Evolutionary conservation across 352 stramenopile species (phyloP).

Genomic region (Phytophthora lateralis): DNA sequence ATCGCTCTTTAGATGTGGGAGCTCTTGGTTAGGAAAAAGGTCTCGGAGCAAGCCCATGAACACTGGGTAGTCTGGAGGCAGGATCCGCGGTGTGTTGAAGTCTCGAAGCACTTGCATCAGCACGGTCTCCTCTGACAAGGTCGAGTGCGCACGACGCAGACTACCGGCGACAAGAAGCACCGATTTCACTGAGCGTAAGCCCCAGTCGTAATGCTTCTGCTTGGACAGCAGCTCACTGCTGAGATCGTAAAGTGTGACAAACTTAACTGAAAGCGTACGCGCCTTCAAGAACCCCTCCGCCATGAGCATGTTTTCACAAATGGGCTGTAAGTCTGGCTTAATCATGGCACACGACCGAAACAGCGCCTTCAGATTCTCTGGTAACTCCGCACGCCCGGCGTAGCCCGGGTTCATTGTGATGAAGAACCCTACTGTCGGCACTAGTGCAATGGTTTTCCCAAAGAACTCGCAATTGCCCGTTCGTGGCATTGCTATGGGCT

Average conservation of each 20-base stretch:
- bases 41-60: conserved; percentile 95
- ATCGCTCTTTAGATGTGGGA: conserved; percentile 51
- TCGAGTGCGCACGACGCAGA: conserved; percentile 88
- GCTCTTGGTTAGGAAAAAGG: conserved; percentile 85
- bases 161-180: conserved; percentile 95
- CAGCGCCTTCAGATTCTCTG: conserved; percentile 93
- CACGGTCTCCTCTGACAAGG: conserved; percentile 89
- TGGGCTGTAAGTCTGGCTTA: conserved; percentile 89
- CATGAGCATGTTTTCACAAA: conserved; percentile 97
- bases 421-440: conserved; percentile 91
- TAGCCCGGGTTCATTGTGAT: conserved; percentile 97
- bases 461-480: conserved; percentile 90
- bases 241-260: conserved; percentile 91
- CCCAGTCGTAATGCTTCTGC: conserved; percentile 95
- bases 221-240: conserved; percentile 86
- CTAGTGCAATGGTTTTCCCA: conserved; percentile 82
- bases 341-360: conserved; percentile 95
- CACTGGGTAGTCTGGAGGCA: conserved; percentile 92
- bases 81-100: conserved; percentile 96
- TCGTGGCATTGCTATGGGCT: conserved; percentile 42
- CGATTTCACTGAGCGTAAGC: conserved; percentile 95
- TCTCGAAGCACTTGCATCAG: conserved; percentile 96
- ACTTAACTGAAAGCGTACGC: conserved; percentile 83
- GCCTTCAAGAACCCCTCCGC: conserved; percentile 92
- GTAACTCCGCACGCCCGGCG: conserved; percentile 89